Conservation (phyloP, 495 filamentous ascomycete species). For the Podospora bellae-mahoneyi region DNA sequence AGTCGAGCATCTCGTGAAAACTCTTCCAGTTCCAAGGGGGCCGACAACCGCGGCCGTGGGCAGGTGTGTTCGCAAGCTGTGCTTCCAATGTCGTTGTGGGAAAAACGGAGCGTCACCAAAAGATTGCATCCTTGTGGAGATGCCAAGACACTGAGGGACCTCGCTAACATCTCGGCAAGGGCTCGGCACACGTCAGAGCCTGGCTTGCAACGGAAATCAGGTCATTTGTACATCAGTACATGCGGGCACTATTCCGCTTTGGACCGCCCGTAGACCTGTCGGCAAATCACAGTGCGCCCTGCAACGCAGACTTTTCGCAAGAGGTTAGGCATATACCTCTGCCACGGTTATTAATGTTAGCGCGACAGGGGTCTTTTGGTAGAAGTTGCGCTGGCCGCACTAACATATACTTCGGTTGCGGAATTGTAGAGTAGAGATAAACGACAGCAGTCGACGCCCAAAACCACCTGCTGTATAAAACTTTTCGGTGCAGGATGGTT, state of each 20-base stretch:
- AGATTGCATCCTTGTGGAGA: background rate
- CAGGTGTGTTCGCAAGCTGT: background rate
- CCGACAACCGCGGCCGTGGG: background rate
- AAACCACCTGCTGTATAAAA: background rate
- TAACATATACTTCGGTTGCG: too few relatives aligned
- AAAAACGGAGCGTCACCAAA: background rate
- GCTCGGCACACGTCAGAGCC: conserved; percentile 27
- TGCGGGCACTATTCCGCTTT: conserved; percentile 5
- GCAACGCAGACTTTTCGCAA: background rate
- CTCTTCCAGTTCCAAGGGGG: background rate
- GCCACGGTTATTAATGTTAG: too few relatives aligned
- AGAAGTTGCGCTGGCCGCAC: too few relatives aligned
- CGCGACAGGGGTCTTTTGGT: too few relatives aligned
- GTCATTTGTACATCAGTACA: conserved; percentile 16
- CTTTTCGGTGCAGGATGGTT: background rate
- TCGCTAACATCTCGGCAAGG: conserved; percentile 6
- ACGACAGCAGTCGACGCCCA: background rate
- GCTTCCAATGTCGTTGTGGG: background rate
- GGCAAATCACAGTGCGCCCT: background rate
- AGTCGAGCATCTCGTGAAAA: background rate
- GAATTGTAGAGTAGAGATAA: background rate
- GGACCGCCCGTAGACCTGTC: conserved; percentile 2
- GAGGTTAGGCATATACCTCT: background rate
- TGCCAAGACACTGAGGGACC: background rate
- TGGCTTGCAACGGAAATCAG: conserved; percentile 26